Percentiles rank a stretch among this genome's conserved stretches.
Conservation (phyloP, 129 eudicot species). For the Chrysanthemum seticuspe region DNA sequence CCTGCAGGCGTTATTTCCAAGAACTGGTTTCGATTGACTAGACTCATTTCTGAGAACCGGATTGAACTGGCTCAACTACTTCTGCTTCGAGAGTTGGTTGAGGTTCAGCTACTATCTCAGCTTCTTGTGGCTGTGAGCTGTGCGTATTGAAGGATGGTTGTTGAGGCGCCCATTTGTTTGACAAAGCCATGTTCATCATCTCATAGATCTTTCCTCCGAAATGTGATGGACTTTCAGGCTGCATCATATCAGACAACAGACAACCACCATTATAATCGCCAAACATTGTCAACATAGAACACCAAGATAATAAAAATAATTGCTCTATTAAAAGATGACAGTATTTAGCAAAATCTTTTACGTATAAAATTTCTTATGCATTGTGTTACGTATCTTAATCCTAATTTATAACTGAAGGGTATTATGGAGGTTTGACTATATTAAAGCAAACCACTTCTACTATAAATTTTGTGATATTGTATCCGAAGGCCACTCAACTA, state of each 20-base stretch:
- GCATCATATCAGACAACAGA: constrained; percentile 29
- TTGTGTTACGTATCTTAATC: too few relatives aligned
- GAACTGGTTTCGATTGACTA: constrained; percentile 18
- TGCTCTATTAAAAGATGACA: too few relatives aligned
- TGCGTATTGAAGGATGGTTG: constrained; percentile 37
- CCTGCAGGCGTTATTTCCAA: constrained; percentile 32
- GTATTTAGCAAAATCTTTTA: too few relatives aligned
- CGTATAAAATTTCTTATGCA: too few relatives aligned
- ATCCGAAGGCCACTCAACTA: too few relatives aligned
- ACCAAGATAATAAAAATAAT: too few relatives aligned
- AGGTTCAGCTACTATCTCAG: constrained; percentile 48
- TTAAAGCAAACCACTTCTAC: too few relatives aligned
- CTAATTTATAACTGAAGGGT: too few relatives aligned
- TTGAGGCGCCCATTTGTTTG: constrained; percentile 66
- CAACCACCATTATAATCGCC: too few relatives aligned
- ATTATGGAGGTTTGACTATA: too few relatives aligned
- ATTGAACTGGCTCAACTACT: constrained; percentile 57
- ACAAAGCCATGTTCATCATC: constrained; percentile 92
- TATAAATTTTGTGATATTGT: too few relatives aligned
- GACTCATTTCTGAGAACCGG: constrained; percentile 59
- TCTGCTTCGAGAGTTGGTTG: constrained; percentile 60
- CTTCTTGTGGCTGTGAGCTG: constrained; percentile 34
- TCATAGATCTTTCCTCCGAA: constrained; percentile 93
- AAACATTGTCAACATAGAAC: too few relatives aligned
- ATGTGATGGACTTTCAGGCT: constrained; percentile 91